Percentiles rank a stretch among this genome's conserved stretches.
Conservation (phyloP, 2,329 filamentous ascomycete genomes). For the Pseudohalonectria lignicola region DNA sequence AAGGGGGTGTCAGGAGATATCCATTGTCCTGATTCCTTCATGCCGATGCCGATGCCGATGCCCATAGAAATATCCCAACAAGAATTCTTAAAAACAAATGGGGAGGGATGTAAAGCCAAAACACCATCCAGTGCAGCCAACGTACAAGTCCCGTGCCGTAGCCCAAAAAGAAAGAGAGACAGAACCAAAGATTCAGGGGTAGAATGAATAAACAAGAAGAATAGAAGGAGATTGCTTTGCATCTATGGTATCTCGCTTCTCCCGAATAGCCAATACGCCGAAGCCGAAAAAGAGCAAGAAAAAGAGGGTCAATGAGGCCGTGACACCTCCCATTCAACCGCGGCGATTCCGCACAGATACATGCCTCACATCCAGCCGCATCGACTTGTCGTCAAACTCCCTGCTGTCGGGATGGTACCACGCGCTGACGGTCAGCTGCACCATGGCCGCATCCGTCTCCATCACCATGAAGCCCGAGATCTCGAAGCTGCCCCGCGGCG, state of each 20-base stretch:
- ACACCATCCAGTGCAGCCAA: too few relatives aligned
- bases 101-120: too few relatives aligned
- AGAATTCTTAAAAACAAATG: too few relatives aligned
- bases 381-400: not conserved
- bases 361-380: not conserved
- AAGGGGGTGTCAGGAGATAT: too few relatives aligned
- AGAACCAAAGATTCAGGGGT: too few relatives aligned
- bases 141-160: too few relatives aligned
- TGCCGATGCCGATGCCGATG: too few relatives aligned
- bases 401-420: not conserved
- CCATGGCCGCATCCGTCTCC: not conserved
- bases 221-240: not conserved
- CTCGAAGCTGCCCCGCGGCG: not conserved
- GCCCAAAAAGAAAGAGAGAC: too few relatives aligned
- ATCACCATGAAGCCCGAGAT: not conserved
- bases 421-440: not conserved
- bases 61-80: too few relatives aligned
- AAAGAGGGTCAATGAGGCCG: not conserved
- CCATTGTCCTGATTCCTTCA: too few relatives aligned
- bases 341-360: too few relatives aligned
- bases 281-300: not conserved
- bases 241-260: not conserved
- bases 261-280: not conserved
- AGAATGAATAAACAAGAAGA: not conserved
- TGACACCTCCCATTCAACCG: too few relatives aligned